A percentile compares a stretch with the other conserved stretches of the same genome.
phyloP scores from a whole-genome alignment of 75 land plant species.

The Cryptomeria japonica region DNA sequence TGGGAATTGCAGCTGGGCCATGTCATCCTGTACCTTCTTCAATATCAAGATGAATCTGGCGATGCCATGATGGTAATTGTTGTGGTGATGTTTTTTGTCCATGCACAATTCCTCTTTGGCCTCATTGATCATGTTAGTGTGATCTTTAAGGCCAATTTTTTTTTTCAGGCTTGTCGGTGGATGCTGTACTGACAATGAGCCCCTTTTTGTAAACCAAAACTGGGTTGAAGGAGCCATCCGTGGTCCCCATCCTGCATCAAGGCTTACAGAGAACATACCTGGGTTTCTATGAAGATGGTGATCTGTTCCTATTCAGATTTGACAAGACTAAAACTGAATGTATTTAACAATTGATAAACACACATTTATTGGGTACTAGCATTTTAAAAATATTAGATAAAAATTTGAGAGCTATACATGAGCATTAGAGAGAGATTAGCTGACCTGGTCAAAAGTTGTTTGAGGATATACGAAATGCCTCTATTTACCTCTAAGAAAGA shows the following conservation, averaged over 20 bases:
- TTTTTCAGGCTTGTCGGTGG: not conserved
- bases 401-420: not conserved
- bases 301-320: not conserved
- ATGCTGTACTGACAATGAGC: not conserved
- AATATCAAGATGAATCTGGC: not conserved
- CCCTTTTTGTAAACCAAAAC: not conserved
- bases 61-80: not conserved
- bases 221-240: not conserved
- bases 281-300: not conserved
- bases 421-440: not conserved
- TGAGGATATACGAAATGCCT: not conserved
- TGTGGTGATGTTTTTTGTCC: not conserved
- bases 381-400: not conserved
- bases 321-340: not conserved
- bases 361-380: not conserved
- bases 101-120: not conserved
- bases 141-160: not conserved
- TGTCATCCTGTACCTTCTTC: not conserved
- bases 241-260: not conserved
- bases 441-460: not conserved
- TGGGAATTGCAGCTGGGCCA: not conserved
- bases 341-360: not conserved
- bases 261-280: not conserved
- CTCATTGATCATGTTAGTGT: not conserved
- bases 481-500: not conserved